Evolutionary conservation across 768 basidiomycete species (phyloP), one percentile per base, ranked within the genome.

Genomic region (Hygrocybe coccinea): DNA sequence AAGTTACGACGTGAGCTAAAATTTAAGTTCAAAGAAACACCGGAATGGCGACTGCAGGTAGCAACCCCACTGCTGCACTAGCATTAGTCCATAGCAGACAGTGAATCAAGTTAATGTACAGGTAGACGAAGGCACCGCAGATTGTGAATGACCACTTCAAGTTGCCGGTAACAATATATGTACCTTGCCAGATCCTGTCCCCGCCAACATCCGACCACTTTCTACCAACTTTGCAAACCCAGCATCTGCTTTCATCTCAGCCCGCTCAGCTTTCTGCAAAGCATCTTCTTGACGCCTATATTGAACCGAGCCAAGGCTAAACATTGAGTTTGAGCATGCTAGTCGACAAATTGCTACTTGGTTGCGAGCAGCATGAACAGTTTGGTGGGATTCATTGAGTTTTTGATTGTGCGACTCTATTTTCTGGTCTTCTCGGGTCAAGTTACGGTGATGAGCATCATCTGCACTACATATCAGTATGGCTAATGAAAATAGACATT

Each of bases 391-490:
- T n/a, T 35, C 15, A 11, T 22, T 21, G 15, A 50, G 15, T 36
- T 50, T 50, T 36, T 50, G 15, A 36, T 50, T 50, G n/a, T 50
- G 49, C n/a, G 11, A n/a, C 34, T 50, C 49, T 15, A 50, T 50
- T n/a, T 29, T 36, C 15, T 33, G 11, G 49, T 50, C 49, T 22
- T 36, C 49, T 12, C 22, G 11, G 14, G 15, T 17, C 22, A 50
- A 33, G 15, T n/a, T 36, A 12, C 34, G 24, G 49, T 50, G 24
- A 36, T 50, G 49, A 33, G 49, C 24, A 33, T 11, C 22, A 35
- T 15, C 49, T 50, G 49, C 34, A 33, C 15, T 17, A 47, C 14
- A 47, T 47, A 19, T 21, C 19, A 14, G 17, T 21, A 14, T n/a
- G 17, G 22, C 25, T 22, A 47, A 47, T 15, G 22, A 21, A 47